Evolutionary conservation across 805 yeast species (phyloP).

Genomic region (Saccharomycopsis fibuligera): DNA sequence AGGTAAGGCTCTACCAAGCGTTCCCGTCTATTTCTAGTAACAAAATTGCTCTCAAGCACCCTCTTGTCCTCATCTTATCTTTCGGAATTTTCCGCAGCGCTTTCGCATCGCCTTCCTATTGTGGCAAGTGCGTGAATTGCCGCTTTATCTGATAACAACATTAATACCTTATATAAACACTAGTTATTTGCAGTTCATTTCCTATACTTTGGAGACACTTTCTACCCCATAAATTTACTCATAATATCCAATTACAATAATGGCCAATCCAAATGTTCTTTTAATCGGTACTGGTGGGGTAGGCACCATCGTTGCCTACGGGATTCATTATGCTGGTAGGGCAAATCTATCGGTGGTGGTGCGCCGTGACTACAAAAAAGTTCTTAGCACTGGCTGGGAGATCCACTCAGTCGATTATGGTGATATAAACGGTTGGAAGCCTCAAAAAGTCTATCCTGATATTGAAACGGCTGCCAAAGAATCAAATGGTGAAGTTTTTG

Average conservation of each 20-base stretch:
- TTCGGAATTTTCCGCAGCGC: too few species aligned
- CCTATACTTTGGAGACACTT: not conserved
- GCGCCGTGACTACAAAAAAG: slow-evolving; percentile 55
- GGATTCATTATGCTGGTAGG: slow-evolving; percentile 42
- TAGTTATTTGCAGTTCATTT: too few species aligned
- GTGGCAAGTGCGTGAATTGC: too few species aligned
- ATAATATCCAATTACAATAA: not conserved
- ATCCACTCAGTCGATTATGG: slow-evolving; percentile 64
- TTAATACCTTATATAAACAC: too few species aligned
- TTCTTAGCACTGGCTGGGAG: slow-evolving; percentile 45
- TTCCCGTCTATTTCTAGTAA: too few species aligned
- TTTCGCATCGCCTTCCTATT: too few species aligned
- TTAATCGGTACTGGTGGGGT: slow-evolving; percentile 83
- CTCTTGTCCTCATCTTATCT: too few species aligned
- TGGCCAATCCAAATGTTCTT: not conserved
- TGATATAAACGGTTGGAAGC: slow-evolving; percentile 44
- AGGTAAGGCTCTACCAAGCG: too few species aligned
- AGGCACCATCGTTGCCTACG: slow-evolving; percentile 68
- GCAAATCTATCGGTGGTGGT: slow-evolving; percentile 54
- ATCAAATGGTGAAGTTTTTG: slow-evolving; percentile 33
- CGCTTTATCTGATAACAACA: too few species aligned
- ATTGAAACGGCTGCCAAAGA: slow-evolving; percentile 36
- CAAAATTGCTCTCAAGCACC: too few species aligned
- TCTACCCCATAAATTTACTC: not conserved
- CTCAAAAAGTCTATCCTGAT: slow-evolving; percentile 38